A percentile compares a stretch with the other conserved stretches of the same genome.
Conservation (phyloP, 768 basidiomycete genomes). For the Boletus sp. region DNA sequence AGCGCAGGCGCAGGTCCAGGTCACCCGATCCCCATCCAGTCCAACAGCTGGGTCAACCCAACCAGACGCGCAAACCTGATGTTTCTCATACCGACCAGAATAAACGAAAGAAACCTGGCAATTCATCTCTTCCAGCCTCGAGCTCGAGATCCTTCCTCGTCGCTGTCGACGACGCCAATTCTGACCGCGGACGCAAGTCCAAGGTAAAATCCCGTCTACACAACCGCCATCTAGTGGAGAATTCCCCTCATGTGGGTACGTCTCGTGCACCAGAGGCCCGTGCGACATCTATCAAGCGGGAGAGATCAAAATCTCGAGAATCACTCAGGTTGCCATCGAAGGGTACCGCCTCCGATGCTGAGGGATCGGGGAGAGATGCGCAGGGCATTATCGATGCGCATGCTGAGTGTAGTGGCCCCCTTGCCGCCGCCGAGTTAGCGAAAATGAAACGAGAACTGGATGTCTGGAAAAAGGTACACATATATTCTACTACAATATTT, state of each 20-base stretch:
- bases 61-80: conserved; percentile 19
- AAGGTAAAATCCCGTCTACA: conserved; percentile 28
- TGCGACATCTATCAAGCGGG: conserved; percentile 20
- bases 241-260: conserved; percentile 8
- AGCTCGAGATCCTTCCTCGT: conserved; percentile 27
- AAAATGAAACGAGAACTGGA: conserved; percentile 58
- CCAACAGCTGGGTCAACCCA: conserved; percentile 15
- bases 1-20: conserved; percentile 33
- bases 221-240: conserved; percentile 22
- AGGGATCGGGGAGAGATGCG: conserved; percentile 25
- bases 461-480: conserved; percentile 42
- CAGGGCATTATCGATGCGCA: conserved; percentile 15
- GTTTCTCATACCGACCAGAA: conserved; percentile 19
- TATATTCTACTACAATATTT: background rate
- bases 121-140: conserved; percentile 11
- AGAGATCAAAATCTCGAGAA: conserved; percentile 38
- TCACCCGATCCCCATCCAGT: conserved; percentile 30
- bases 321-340: conserved; percentile 21
- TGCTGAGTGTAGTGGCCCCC: conserved; percentile 30
- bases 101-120: conserved; percentile 31
- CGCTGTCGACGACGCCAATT: conserved; percentile 24
- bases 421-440: conserved; percentile 49
- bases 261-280: conserved; percentile 10
- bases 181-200: conserved; percentile 33
- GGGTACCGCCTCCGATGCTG: conserved; percentile 25